Percentiles rank a stretch among this genome's conserved stretches.
These are phyloP conservation scores for Butyriboletus loyo DNA, from an alignment of 768 basidiomycete species.

Conservation along the genomic window DNA sequence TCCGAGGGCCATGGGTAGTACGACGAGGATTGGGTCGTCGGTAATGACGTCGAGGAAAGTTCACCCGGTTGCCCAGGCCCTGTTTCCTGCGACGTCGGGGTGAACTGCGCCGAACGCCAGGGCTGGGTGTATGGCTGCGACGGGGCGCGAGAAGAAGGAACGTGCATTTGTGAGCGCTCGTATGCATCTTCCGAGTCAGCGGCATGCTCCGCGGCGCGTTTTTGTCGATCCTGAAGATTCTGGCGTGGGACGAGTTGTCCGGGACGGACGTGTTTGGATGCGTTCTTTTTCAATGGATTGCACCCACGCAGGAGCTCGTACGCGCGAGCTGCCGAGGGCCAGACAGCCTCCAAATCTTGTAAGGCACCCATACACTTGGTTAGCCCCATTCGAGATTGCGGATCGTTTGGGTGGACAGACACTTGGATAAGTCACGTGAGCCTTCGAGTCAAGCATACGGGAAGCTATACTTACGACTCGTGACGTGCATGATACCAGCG, in stretches of 20 bases:
- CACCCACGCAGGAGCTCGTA: conserved; percentile 68
- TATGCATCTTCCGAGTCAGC: conserved; percentile 37
- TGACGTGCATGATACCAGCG: conserved; percentile 77
- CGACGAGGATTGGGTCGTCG: conserved; percentile 20
- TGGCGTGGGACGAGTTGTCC: conserved; percentile 14
- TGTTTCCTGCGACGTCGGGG: conserved; percentile 2
- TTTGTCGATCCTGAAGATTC: conserved; percentile 39
- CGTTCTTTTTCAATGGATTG: conserved; percentile 32
- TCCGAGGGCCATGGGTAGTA: conserved; percentile 50
- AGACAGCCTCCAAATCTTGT: conserved; percentile 60
- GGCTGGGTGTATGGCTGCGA: conserved; percentile 26
- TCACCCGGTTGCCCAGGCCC: conserved; percentile 8
- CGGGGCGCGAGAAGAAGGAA: conserved; percentile 3
- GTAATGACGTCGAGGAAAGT: conserved; percentile 4
- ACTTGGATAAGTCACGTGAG: conserved; percentile 39
- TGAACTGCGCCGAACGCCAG: conserved; percentile 30
- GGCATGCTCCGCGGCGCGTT: conserved; percentile 58
- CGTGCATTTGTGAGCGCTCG: conserved; percentile 22
- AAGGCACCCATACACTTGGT: conserved; percentile 66
- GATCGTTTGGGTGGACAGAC: conserved; percentile 60
- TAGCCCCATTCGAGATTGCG: conserved; percentile 64
- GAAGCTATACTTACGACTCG: conserved; percentile 49
- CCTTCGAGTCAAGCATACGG: not conserved
- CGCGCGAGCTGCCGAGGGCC: conserved; percentile 76
- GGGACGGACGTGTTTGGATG: not conserved